Evolutionary conservation across 1,139 yeast genomes (phyloP), one percentile per base, ranked within the genome.

Genomic region (Citeromyces siamensis): DNA sequence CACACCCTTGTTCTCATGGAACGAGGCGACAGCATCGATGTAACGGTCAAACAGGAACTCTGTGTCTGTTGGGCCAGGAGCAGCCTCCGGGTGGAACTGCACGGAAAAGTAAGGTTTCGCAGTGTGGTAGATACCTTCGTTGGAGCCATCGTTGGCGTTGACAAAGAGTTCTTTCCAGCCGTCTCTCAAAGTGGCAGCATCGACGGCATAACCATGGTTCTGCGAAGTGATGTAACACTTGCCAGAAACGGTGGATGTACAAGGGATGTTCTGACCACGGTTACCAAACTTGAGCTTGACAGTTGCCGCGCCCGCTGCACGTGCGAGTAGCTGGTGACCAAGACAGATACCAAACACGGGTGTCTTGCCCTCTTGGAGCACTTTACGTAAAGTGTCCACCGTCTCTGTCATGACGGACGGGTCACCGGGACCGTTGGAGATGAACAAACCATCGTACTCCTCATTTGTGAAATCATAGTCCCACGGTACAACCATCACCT

Each of bases 371-470:
- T 68, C 73, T 33, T 62, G 58, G 40, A 90, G 59, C 32, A 73
- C 83, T 36, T 54, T 58, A 37, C 68, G 51, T 51, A 90, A 64
- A 46, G 71, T 75, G 29, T 62, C 66, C 35, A 79, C 82, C 40
- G 83, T 74, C 18, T 64, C 66, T 40, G 74, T 58, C 76, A 93
- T 70, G 41, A 82, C 84, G 34, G 94, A 74, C 41, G 99, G 99
- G 64, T 93, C 97, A 72, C 99, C 99, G 32, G 99, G 99, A 66
- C 99, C 99, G 60, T 93, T 93, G 41, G 97, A 86, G 47, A 90
- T 70, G 61, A 93, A 93, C 52, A 93, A 68, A 65, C 98, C 99
- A 58, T 93, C 97, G 56, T 81, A 93, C 44, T 73, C 67, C 55
- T 84, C 90, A 36, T 59, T 52, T 43, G 82, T 64, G 56, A 82